phyloP scores from a whole-genome alignment of 306 rosid species.

The Fagus crenata region DNA sequence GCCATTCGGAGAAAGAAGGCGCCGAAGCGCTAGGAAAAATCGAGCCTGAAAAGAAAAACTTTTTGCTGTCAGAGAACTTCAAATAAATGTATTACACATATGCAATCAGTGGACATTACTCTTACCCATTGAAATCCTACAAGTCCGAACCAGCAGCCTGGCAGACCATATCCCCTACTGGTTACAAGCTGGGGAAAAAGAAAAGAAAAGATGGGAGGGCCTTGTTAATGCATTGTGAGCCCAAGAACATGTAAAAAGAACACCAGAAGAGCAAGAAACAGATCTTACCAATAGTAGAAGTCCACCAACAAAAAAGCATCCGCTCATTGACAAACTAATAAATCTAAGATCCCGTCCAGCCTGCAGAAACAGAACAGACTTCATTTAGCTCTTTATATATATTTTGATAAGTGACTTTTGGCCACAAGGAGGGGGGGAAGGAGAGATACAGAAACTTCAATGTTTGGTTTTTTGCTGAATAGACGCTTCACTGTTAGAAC shows the following conservation, averaged over 20 bases:
- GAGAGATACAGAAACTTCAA: no score
- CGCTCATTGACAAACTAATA: constrained; percentile 75
- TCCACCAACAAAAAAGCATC: constrained; percentile 67
- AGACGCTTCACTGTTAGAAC: not conserved
- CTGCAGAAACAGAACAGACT: constrained; percentile 41
- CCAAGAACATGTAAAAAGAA: constrained; percentile 13
- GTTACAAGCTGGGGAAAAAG: constrained; percentile 50
- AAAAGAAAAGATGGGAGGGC: constrained; percentile 3
- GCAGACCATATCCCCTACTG: constrained; percentile 63
- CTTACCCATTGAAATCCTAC: constrained; percentile 91
- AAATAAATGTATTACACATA: not conserved
- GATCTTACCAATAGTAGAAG: constrained; percentile 52
- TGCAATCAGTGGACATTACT: constrained; percentile 21
- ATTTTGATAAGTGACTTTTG: no score
- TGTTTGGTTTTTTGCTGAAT: no score
- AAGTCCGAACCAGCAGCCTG: constrained; percentile 75
- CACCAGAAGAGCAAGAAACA: constrained; percentile 24
- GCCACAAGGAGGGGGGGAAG: no score
- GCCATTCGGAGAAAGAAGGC: constrained; percentile 61
- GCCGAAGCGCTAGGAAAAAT: constrained; percentile 54
- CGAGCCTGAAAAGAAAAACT: constrained; percentile 19
- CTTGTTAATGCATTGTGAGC: constrained; percentile 19
- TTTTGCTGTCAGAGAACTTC: constrained; percentile 15
- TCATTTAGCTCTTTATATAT: no score
- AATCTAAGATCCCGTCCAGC: constrained; percentile 89